Base-by-base conservation (phyloP, 2,329 filamentous ascomycete species). In the Westerdykella aurantiaca region DNA sequence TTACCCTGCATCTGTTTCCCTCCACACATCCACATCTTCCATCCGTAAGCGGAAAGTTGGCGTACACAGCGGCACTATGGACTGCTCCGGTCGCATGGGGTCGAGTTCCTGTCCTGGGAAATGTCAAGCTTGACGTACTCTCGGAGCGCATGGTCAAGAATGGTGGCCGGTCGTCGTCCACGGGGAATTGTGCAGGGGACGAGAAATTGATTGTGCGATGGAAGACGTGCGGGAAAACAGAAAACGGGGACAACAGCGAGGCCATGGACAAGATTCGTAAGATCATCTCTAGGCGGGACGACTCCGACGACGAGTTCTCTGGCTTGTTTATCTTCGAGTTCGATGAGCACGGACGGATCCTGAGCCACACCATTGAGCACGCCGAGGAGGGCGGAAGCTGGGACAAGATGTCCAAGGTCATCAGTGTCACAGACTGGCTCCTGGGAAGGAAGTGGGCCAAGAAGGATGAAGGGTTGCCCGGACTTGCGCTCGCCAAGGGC, bases 81-180 rank as follows among this genome's bases (percentile, higher is more conserved):
- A 96, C 93, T 0, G 89, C 90, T 0, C 93, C 93, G 0, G 85
- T 98, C 41, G 91, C 90, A 23, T 98, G 93, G 93, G 94, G 94
- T 59, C 82, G 87, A 22, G 78, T 98, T 1, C 93, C 93, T 2
- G 80, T 97, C 16, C 79, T 96, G 25, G 90, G 91, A 53, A 95
- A 95, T 59, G 88, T 96, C 37, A 83, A 82, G 55, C 78, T 98
- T 10, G 82, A 88, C 56, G 93, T 98, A 41, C 69, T 95, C 14
- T 91, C 87, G 11, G 90, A 95, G 72, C 86, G 91, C 55, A 93
- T 98, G 79, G 80, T 85, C 13, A 67, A 69, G 45, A 78, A 80
- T 47, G 76, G 60, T 68, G 77, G 67, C 34, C 61, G 53, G 13
- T 50, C 61, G 6, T 63, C 68, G 3, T 57, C 68, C 1, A 65